Conservation (phyloP, 331 rosid genomes). For the Quercus lobata region DNA sequence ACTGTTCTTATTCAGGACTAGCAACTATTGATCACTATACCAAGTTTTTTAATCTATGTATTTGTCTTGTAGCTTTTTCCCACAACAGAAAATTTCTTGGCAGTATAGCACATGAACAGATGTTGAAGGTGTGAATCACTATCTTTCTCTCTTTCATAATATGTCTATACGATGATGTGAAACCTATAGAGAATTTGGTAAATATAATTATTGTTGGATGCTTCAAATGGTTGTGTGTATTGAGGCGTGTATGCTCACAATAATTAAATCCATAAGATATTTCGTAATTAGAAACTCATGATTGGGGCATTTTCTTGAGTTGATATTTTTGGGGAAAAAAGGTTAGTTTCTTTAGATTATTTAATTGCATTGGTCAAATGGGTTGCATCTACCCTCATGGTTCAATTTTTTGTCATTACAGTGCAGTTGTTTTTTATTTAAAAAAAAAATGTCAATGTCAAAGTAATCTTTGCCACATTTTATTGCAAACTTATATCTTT, state of each 20-base stretch:
- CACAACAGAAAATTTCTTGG: constrained; percentile 70
- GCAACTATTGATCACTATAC: background rate
- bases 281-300: too few relatives aligned
- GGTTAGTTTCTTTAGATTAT: too few relatives aligned
- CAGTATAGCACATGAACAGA: constrained; percentile 66
- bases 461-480: background rate
- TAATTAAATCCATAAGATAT: background rate
- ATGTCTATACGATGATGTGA: background rate
- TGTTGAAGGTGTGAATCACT: constrained; percentile 57
- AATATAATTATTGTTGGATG: background rate
- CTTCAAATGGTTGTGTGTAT: background rate
- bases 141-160: background rate
- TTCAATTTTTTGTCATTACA: background rate
- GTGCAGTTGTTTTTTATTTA: background rate
- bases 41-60: constrained; percentile 21
- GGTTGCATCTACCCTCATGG: background rate
- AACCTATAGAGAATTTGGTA: background rate
- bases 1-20: background rate
- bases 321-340: too few relatives aligned
- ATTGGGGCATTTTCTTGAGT: too few relatives aligned
- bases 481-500: background rate
- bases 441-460: background rate
- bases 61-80: constrained; percentile 62
- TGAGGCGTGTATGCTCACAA: too few relatives aligned
- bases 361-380: background rate